phyloP scores from a whole-genome alignment of 495 filamentous ascomycete species.

The Endocarpon pusillum region DNA sequence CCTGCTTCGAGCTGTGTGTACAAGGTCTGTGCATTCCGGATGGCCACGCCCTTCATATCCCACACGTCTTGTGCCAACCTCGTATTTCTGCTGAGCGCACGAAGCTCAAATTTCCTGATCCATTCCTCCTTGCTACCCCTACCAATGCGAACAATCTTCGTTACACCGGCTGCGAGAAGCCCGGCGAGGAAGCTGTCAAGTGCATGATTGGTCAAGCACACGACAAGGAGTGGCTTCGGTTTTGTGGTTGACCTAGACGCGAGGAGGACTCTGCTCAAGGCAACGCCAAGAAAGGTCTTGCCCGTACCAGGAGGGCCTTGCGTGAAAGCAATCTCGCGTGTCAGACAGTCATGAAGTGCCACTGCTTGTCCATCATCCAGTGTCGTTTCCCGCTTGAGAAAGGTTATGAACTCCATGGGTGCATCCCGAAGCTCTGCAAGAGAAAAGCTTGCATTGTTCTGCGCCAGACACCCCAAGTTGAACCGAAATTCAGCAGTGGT shows the following conservation, averaged over 20 bases:
- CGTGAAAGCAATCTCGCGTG: constrained; percentile 37
- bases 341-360: constrained; percentile 37
- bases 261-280: constrained; percentile 39
- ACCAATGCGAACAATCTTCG: constrained; percentile 46
- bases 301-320: constrained; percentile 68
- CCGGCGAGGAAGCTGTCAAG: constrained; percentile 48
- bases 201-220: constrained; percentile 52
- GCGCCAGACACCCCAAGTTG: constrained; percentile 21
- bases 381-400: constrained; percentile 19
- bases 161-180: constrained; percentile 31
- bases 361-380: constrained; percentile 40
- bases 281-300: constrained; percentile 28
- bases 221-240: constrained; percentile 42
- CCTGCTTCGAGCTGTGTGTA: neutral
- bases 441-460: constrained; percentile 12
- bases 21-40: neutral
- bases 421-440: constrained; percentile 8
- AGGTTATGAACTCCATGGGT: constrained; percentile 5
- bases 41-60: neutral
- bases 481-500: constrained; percentile 25
- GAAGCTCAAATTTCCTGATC: constrained; percentile 8
- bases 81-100: constrained; percentile 5
- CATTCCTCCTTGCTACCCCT: constrained; percentile 32
- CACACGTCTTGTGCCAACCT: constrained; percentile 2
- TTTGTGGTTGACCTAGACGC: constrained; percentile 27